Percentiles rank a stretch among this genome's conserved stretches.
Conservation (phyloP, 257 asterid species). For the Haberlea rhodopensis region DNA sequence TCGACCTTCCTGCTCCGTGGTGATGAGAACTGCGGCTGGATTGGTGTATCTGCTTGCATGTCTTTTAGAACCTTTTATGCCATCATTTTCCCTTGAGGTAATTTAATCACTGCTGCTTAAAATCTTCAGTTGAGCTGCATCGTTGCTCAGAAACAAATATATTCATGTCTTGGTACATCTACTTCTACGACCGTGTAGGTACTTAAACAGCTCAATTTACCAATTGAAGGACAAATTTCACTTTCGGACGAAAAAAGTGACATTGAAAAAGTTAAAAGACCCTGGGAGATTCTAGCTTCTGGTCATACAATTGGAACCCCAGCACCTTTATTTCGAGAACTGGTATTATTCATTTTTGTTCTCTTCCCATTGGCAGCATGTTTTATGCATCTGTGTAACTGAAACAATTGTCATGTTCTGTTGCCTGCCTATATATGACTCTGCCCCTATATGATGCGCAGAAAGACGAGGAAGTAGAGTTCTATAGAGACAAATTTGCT, state of each 20-base stretch:
- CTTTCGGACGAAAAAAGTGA: constrained; percentile 71
- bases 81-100: constrained; percentile 87
- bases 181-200: constrained; percentile 46
- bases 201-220: constrained; percentile 91
- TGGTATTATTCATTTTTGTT: constrained; percentile 47
- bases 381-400: constrained; percentile 10
- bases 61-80: constrained; percentile 93
- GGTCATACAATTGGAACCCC: constrained; percentile 93
- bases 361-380: constrained; percentile 9
- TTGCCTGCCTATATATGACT: constrained; percentile 24
- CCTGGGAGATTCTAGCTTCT: constrained; percentile 78
- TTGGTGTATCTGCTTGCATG: constrained; percentile 90
- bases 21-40: constrained; percentile 86
- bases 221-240: constrained; percentile 52
- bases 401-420: constrained; percentile 11
- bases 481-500: constrained; percentile 61
- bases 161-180: constrained; percentile 14
- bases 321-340: constrained; percentile 67
- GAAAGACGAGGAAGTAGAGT: constrained; percentile 74
- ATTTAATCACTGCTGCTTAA: constrained; percentile 16
- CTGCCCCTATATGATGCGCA: constrained; percentile 38
- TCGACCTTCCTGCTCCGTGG: constrained; percentile 59
- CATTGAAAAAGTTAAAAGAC: constrained; percentile 68
- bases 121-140: constrained; percentile 4
- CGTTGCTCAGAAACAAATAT: constrained; percentile 13